Base-by-base conservation (phyloP, 1,284 basidiomycete genomes). In the Uromyces viciae-fabae region DNA sequence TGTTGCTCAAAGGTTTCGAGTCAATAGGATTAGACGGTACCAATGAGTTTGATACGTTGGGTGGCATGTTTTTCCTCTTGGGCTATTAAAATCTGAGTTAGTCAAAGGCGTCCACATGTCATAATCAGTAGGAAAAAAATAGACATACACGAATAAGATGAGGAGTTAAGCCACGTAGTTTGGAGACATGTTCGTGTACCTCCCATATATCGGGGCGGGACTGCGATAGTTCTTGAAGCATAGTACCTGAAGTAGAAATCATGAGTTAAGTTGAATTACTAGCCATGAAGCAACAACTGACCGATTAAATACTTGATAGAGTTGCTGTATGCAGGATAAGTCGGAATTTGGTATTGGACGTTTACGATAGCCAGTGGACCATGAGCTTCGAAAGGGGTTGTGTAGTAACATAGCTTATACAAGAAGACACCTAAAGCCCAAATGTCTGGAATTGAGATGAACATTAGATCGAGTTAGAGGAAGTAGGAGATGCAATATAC, bases 371-470 rank as follows among this genome's bases (percentile, higher is more conserved):
- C 97, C 71, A 99, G 88, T 0, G 95, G 93, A 0, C 96, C 96
- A 83, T 97, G 94, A 84, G 96, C 96, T 87, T 95, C 97, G 60
- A 98, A 98, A 0, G 97, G 97, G 0, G 97, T 99, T 0, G 96
- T 99, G 87, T 99, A 99, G 87, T 98, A 99, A 87, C 97, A 99
- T 8, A 90, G 88, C 86, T 93, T 93, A 88, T 93, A 93, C 14
- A 93, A 88, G 22, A 93, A 86, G 28, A 92, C 91, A 42, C 92
- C 92, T 33, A 93, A 87, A 0, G 92, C 92, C 92, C 92, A 93
- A 1, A 93, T 90, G 84, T 92, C 91, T 88, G 66, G 2, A 28
- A 72, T 11, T n/a, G n/a, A n/a, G n/a, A n/a, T n/a, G n/a, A 25
- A 62, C 22, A 22, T 7, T 9, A 22, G 28, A 64, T n/a, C 22